Evolutionary conservation across 2,329 filamentous ascomycete genomes (phyloP), one percentile per base, ranked within the genome.

Genomic region (Mollisiaceae sp.): DNA sequence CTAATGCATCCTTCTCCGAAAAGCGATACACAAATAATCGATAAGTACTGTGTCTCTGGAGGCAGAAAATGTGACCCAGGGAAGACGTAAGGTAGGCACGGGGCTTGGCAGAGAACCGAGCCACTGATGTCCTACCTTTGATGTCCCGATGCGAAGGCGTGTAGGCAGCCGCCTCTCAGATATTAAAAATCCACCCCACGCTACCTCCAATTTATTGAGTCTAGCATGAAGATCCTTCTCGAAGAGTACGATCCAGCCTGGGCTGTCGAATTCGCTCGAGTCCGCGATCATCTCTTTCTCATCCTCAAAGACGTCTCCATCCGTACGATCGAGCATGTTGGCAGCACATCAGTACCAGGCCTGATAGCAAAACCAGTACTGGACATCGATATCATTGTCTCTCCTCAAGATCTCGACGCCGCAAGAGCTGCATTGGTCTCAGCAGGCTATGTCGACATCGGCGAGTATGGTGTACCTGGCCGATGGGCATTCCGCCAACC

Each of bases 341-440:
- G 84, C 32, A 85, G 82, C 14, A 86, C 84, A 35, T 82, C 81
- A 59, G 76, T 86, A 8, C 81, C 82, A 0, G 75, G 74, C 8
- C 78, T 86, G 3, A 77, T 81, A 0, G 83, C 84, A 55, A 86
- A 86, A 74, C 76, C 78, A 36, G 74, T 85, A 56, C 82, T 86
- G 56, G 84, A 86, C 70, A 77, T 86, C 35, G 84, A 86, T 69
- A 73, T 86, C 9, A 76, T 80, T 3, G 77, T 86, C 8, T 57
- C 68, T 12, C 70, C 69, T 15, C 66, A 70, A 6, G 66, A 74
- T 24, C 58, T 79, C 12, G 58, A 72, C 8, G 36, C 69, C 8
- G 73, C 72, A 2, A 73, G 76, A 55, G 66, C 71, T 24, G 74
- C 75, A 2, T 69, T 80, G n/a, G 72, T 73, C 5, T 68, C 73